Evolutionary conservation across 2,329 filamentous ascomycete species (phyloP).

Genomic region (Chaetomium olivaceum): DNA sequence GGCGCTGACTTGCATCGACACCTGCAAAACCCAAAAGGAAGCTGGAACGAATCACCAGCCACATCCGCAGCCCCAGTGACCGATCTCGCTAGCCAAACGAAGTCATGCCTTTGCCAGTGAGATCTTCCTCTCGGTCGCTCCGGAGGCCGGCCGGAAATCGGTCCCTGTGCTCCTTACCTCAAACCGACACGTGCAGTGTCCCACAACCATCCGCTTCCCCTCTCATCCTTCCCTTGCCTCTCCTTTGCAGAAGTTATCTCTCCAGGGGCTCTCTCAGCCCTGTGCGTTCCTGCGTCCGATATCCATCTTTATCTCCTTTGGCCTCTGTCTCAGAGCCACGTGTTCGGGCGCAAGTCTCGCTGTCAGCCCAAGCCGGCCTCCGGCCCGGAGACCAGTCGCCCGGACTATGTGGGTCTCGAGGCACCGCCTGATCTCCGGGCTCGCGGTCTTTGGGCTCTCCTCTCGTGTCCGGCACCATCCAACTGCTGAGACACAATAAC

Average conservation of each 20-base stretch:
- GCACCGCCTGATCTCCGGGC: neutral
- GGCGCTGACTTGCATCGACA: conserved; percentile 17
- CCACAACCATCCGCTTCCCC: neutral
- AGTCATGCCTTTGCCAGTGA: neutral
- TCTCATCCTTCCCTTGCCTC: neutral
- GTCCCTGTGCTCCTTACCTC: neutral
- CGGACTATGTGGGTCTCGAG: neutral
- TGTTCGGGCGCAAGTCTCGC: neutral
- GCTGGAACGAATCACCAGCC: conserved; percentile 28
- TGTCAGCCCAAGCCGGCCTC: neutral
- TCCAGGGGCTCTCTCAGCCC: neutral
- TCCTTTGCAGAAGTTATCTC: neutral
- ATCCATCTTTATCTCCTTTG: neutral
- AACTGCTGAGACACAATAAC: neutral
- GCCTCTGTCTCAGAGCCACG: conserved; percentile 16
- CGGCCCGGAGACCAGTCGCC: neutral
- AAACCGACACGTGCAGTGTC: neutral
- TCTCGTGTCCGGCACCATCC: neutral
- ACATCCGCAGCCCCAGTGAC: neutral
- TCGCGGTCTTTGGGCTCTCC: neutral
- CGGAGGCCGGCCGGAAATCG: neutral
- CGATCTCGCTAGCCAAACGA: neutral
- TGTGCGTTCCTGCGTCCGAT: neutral
- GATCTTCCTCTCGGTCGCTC: neutral
- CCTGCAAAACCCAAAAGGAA: conserved; percentile 13